A percentile compares a stretch with the other conserved stretches of the same genome.
phyloP scores from a whole-genome alignment of 148 eudicot species.

The Limonium bicolor region DNA sequence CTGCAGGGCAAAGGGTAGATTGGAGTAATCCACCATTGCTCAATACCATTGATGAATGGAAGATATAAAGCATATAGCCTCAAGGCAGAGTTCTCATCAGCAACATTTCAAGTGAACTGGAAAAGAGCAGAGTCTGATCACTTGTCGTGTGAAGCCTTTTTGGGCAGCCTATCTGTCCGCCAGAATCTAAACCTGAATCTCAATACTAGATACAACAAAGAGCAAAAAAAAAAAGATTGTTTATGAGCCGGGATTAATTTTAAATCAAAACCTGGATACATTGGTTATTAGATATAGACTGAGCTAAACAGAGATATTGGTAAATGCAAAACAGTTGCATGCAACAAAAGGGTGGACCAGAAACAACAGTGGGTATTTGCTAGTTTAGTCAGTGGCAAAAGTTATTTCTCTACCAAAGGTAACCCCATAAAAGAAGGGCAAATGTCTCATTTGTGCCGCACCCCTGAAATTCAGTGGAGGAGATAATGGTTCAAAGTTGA shows the following conservation, averaged over 20 bases:
- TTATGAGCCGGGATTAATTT: background rate
- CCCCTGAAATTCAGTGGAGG: background rate
- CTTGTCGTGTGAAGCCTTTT: conserved; percentile 54
- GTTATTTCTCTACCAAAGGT: no score
- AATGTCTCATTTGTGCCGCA: background rate
- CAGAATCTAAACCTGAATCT: conserved; percentile 50
- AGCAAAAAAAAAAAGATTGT: background rate
- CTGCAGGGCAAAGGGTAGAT: no score
- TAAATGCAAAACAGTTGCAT: background rate
- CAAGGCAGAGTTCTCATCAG: background rate
- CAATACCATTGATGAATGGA: no score
- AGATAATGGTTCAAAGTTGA: background rate
- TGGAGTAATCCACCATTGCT: no score
- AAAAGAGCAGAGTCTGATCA: conserved; percentile 6
- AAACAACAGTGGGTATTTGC: background rate
- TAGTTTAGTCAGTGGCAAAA: background rate
- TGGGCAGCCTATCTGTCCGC: conserved; percentile 72
- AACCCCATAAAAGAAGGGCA: no score
- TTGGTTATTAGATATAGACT: background rate
- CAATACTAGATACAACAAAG: conserved; percentile 27
- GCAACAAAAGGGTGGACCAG: background rate
- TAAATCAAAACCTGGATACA: background rate
- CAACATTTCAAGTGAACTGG: background rate
- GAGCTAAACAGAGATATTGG: background rate
- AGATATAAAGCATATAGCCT: no score